phyloP scores from a whole-genome alignment of 176 grass and related monocot species.

The Dendrocalamus sinicus region DNA sequence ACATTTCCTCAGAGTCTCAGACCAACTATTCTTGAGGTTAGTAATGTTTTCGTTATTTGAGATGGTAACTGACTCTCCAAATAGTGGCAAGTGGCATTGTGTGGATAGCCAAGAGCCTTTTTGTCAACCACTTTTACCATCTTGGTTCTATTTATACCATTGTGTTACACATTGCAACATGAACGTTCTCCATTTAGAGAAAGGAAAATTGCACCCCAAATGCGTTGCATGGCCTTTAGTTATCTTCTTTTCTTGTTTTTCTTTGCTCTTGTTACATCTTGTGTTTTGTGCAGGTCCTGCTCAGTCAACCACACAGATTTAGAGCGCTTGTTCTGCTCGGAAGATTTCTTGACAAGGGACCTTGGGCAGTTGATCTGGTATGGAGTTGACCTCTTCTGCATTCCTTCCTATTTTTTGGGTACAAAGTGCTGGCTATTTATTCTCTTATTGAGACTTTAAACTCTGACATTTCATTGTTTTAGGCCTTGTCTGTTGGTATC shows the following conservation, averaged over 20 bases:
- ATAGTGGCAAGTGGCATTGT: neutral
- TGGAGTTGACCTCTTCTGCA: slow-evolving; percentile 32
- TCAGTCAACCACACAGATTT: slow-evolving; percentile 96
- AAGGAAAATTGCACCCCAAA: neutral
- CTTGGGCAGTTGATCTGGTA: slow-evolving; percentile 98
- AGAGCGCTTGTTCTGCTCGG: slow-evolving; percentile 92
- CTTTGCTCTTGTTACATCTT: slow-evolving; percentile 30
- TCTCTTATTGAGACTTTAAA: slow-evolving; percentile 29
- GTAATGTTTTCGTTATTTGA: neutral
- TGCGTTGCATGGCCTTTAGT: neutral
- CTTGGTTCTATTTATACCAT: slow-evolving; percentile 31
- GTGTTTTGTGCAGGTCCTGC: slow-evolving; percentile 72
- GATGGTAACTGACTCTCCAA: neutral
- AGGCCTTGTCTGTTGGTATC: slow-evolving; percentile 95
- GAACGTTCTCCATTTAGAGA: neutral
- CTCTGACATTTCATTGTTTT: slow-evolving; percentile 36
- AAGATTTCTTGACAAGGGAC: slow-evolving; percentile 99
- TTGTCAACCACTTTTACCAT: neutral
- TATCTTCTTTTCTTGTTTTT: slow-evolving; percentile 21
- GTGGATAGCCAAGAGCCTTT: neutral
- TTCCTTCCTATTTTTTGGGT: neutral
- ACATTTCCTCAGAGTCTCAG: slow-evolving; percentile 28
- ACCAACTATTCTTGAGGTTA: neutral
- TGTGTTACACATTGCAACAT: slow-evolving; percentile 8
- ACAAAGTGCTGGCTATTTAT: neutral